Percentiles rank a stretch among this genome's conserved stretches.
Evolutionary conservation across 2,329 filamentous ascomycete genomes (phyloP).

Genomic region (Aspergillus sp.): DNA sequence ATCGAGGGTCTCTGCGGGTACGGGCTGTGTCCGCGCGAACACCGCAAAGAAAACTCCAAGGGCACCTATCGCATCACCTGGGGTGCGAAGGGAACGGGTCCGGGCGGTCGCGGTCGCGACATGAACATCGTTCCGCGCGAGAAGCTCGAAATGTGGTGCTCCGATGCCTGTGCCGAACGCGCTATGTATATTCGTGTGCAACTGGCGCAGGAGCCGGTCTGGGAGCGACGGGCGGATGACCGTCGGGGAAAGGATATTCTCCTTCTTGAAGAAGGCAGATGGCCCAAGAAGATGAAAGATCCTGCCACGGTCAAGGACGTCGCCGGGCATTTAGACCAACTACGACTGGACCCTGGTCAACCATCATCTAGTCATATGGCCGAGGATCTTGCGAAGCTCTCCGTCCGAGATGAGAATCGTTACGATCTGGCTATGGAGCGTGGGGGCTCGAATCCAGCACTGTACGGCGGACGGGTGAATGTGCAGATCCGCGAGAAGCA

Average conservation of each 20-base stretch:
- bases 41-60: slow-evolving; percentile 53
- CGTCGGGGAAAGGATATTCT: slow-evolving; percentile 54
- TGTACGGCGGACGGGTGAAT: slow-evolving; percentile 29
- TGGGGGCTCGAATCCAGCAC: slow-evolving; percentile 26
- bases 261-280: slow-evolving; percentile 61
- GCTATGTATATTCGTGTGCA: slow-evolving; percentile 87
- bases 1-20: slow-evolving; percentile 82
- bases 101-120: slow-evolving; percentile 49
- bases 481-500: slow-evolving; percentile 35
- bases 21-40: slow-evolving; percentile 68
- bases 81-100: slow-evolving; percentile 50
- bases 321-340: slow-evolving; percentile 17
- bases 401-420: slow-evolving; percentile 20
- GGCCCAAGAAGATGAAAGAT: slow-evolving; percentile 15
- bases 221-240: slow-evolving; percentile 65
- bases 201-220: slow-evolving; percentile 78
- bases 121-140: slow-evolving; percentile 66
- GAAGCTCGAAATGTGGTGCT: slow-evolving; percentile 85
- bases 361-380: slow-evolving; percentile 16
- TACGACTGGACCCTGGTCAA: slow-evolving; percentile 15
- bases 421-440: slow-evolving; percentile 36
- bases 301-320: slow-evolving; percentile 25
- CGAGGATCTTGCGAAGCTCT: slow-evolving; percentile 24
- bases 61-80: slow-evolving; percentile 68
- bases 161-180: slow-evolving; percentile 70